phyloP scores from a whole-genome alignment of 768 basidiomycete genomes.

The Panus rudis region DNA sequence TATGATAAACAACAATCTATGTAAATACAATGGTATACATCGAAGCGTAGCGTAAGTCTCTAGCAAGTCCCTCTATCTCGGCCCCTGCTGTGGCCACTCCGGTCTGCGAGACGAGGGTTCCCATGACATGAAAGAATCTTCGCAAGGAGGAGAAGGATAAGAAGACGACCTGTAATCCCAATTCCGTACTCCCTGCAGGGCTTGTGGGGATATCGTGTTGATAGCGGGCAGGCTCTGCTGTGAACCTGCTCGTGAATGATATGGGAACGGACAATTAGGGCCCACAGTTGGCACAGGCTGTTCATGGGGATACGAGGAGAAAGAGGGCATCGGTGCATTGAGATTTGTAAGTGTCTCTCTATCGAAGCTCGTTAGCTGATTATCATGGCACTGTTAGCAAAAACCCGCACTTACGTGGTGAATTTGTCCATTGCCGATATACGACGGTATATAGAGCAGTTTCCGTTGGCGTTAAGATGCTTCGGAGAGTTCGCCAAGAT shows the following conservation, averaged over 20 bases:
- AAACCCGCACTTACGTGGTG: slow-evolving; percentile 39
- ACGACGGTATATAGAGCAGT: slow-evolving; percentile 35
- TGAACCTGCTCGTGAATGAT: too few species aligned
- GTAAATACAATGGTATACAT: too few species aligned
- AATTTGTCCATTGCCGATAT: slow-evolving; percentile 45
- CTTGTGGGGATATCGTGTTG: slow-evolving; percentile 14
- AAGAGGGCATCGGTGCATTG: slow-evolving; percentile 1
- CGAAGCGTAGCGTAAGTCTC: too few species aligned
- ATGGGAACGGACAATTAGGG: too few species aligned
- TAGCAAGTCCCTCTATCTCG: too few species aligned
- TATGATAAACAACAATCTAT: too few species aligned
- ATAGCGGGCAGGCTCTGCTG: too few species aligned
- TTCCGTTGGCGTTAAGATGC: slow-evolving; percentile 24
- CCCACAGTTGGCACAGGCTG: too few species aligned
- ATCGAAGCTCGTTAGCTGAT: background rate
- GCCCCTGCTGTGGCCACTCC: background rate
- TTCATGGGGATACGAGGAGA: slow-evolving; percentile 8
- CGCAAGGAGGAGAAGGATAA: slow-evolving; percentile 32
- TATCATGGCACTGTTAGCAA: background rate
- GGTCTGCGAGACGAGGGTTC: slow-evolving; percentile 30
- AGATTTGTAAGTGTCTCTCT: slow-evolving; percentile 12
- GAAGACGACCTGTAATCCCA: slow-evolving; percentile 22
- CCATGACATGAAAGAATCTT: slow-evolving; percentile 61
- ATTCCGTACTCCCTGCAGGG: slow-evolving; percentile 8
- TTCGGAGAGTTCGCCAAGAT: slow-evolving; percentile 41